Percentiles rank a stretch among this genome's conserved stretches.
Evolutionary conservation across 2,329 filamentous ascomycete genomes (phyloP).

Genomic region (Trichoderma endophyticum): DNA sequence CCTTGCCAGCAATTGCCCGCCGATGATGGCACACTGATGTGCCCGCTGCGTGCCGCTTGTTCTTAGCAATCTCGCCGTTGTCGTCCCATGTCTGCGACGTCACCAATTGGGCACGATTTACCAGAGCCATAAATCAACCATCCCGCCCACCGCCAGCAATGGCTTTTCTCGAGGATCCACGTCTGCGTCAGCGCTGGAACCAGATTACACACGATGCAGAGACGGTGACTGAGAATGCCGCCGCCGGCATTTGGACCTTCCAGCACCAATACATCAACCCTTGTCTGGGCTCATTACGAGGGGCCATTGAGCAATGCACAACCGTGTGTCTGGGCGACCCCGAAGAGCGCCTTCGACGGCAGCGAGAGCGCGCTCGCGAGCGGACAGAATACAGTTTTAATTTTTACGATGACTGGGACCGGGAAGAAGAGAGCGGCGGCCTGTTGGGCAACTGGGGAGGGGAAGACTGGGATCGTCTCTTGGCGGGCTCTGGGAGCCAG

Average conservation of each 20-base stretch:
- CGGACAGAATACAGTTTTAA: conserved; percentile 85
- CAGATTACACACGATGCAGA: conserved; percentile 89
- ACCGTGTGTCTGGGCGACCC: conserved; percentile 67
- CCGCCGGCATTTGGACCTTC: conserved; percentile 85
- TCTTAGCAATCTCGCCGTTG: background rate
- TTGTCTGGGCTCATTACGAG: conserved; percentile 66
- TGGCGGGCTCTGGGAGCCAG: conserved; percentile 63
- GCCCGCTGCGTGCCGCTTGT: background rate
- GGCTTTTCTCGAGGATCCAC: conserved; percentile 73
- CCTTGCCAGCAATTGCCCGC: background rate
- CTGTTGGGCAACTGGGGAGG: conserved; percentile 70
- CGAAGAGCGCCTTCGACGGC: conserved; percentile 69
- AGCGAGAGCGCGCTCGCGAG: conserved; percentile 61
- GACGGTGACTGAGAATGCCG: conserved; percentile 85
- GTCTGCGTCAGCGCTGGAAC: conserved; percentile 89
- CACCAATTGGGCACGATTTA: background rate
- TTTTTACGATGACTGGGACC: conserved; percentile 97
- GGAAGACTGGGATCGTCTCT: conserved; percentile 80
- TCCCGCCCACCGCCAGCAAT: conserved; percentile 36
- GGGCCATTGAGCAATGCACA: conserved; percentile 69
- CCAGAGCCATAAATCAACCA: background rate
- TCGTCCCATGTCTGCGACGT: conserved; percentile 16
- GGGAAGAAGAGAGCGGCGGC: conserved; percentile 52
- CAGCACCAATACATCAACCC: conserved; percentile 81
- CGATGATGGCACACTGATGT: background rate